Percentiles rank a stretch among this genome's conserved stretches.
Conservation (phyloP, 108 stramenopile species). For the Nitzschia sp. region DNA sequence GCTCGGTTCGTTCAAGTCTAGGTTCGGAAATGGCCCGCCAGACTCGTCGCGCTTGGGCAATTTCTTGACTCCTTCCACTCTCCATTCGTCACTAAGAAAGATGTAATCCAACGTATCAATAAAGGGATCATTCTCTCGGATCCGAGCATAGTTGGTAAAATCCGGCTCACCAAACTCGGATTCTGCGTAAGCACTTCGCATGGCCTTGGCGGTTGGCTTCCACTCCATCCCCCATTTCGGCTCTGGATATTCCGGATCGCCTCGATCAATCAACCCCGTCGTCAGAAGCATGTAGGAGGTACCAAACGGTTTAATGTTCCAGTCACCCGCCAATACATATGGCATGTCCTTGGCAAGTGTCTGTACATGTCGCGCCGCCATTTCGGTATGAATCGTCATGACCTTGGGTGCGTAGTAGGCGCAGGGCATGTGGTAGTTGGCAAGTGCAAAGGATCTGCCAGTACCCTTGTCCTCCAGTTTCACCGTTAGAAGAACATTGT, state of each 20-base stretch:
- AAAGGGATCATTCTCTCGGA: conserved; percentile 71
- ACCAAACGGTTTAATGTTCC: conserved; percentile 90
- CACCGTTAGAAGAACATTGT: conserved; percentile 71
- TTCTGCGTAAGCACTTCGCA: conserved; percentile 75
- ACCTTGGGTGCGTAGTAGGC: conserved; percentile 83
- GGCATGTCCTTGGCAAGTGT: conserved; percentile 35
- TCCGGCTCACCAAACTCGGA: conserved; percentile 70
- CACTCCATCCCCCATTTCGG: conserved; percentile 69
- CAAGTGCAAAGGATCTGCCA: conserved; percentile 62
- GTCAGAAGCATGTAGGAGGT: conserved; percentile 87
- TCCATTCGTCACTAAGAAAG: conserved; percentile 77
- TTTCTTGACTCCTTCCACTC: conserved; percentile 45
- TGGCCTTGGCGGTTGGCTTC: conserved; percentile 48
- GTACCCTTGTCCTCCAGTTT: conserved; percentile 54
- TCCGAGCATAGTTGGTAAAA: conserved; percentile 91
- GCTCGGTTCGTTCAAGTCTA: conserved; percentile 67
- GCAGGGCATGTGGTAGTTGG: conserved; percentile 99
- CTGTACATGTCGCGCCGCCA: conserved; percentile 55
- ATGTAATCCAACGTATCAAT: conserved; percentile 95
- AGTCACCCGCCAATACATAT: conserved; percentile 84
- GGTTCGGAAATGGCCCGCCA: conserved; percentile 74
- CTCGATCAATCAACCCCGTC: conserved; percentile 64
- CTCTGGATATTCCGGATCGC: conserved; percentile 33
- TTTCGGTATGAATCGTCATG: conserved; percentile 83
- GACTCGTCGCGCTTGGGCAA: conserved; percentile 52